phyloP scores from a whole-genome alignment of 1,284 basidiomycete species.

The Boletus semigastroideus region DNA sequence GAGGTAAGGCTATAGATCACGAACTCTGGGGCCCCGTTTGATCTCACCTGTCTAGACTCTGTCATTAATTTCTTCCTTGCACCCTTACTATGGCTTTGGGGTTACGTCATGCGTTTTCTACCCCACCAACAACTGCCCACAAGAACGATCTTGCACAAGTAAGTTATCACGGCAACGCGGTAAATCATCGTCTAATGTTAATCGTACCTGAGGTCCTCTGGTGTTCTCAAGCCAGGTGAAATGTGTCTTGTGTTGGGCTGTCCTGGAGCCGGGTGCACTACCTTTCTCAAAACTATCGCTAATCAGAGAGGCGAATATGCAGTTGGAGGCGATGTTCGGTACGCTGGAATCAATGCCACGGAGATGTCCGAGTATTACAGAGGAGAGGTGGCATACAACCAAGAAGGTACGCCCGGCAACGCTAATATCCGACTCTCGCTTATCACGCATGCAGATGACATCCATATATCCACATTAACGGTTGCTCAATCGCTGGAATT shows the following conservation, averaged over 20 bases:
- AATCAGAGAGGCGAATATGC: slow-evolving; percentile 68
- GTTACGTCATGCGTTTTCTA: slow-evolving; percentile 51
- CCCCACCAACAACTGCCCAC: slow-evolving; percentile 54
- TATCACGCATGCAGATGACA: slow-evolving; percentile 49
- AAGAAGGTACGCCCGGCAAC: slow-evolving; percentile 50
- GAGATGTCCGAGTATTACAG: slow-evolving; percentile 70
- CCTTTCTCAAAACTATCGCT: slow-evolving; percentile 77
- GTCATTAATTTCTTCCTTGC: slow-evolving; percentile 55
- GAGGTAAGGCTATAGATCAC: slow-evolving; percentile 39
- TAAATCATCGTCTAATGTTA: slow-evolving; percentile 15
- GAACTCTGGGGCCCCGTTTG: background rate
- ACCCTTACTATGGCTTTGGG: slow-evolving; percentile 53
- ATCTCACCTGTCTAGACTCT: slow-evolving; percentile 47
- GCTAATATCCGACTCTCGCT: background rate
- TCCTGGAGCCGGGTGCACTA: slow-evolving; percentile 80
- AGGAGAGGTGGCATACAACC: slow-evolving; percentile 86
- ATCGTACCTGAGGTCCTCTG: slow-evolving; percentile 56
- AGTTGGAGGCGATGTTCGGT: slow-evolving; percentile 66
- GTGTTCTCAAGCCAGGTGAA: slow-evolving; percentile 52
- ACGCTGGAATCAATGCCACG: slow-evolving; percentile 67
- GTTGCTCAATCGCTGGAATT: slow-evolving; percentile 72
- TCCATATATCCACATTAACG: slow-evolving; percentile 76
- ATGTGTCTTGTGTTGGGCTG: slow-evolving; percentile 70
- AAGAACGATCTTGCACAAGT: slow-evolving; percentile 69
- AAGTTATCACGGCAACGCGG: slow-evolving; percentile 25